These are phyloP conservation scores for Scedosporium dehoogii DNA, from an alignment of 2,329 filamentous ascomycete genomes.

Conservation along the genomic window DNA sequence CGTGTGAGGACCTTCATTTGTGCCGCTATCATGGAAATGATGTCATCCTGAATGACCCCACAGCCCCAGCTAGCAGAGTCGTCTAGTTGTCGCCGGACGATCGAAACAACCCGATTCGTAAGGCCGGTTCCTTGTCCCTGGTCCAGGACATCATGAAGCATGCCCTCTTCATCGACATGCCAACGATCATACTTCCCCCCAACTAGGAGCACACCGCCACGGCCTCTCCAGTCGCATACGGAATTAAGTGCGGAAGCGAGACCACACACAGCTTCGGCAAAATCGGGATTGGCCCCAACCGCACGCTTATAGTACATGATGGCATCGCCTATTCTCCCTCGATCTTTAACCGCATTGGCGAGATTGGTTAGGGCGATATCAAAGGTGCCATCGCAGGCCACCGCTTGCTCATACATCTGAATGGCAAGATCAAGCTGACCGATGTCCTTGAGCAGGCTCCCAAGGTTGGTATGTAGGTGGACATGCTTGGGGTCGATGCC, in stretches of 20 bases:
- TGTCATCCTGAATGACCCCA: constrained; percentile 51
- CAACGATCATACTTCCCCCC: constrained; percentile 72
- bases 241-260: constrained; percentile 92
- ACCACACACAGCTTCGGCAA: constrained; percentile 93
- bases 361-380: constrained; percentile 95
- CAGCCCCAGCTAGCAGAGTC: constrained; percentile 83
- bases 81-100: constrained; percentile 76
- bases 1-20: constrained; percentile 33
- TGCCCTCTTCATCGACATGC: constrained; percentile 81
- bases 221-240: constrained; percentile 86
- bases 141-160: constrained; percentile 63
- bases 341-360: constrained; percentile 95
- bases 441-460: constrained; percentile 91
- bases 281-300: constrained; percentile 84
- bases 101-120: constrained; percentile 81
- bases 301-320: constrained; percentile 87
- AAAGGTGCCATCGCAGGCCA: constrained; percentile 84
- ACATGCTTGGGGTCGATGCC: constrained; percentile 81
- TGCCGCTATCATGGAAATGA: constrained; percentile 39
- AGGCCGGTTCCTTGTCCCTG: constrained; percentile 61
- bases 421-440: constrained; percentile 87
- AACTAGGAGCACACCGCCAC: constrained; percentile 74
- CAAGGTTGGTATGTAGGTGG: constrained; percentile 92
- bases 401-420: constrained; percentile 93
- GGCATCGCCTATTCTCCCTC: constrained; percentile 83